Evolutionary conservation across 495 filamentous ascomycete genomes (phyloP).

Genomic region (Daldinia childiae): DNA sequence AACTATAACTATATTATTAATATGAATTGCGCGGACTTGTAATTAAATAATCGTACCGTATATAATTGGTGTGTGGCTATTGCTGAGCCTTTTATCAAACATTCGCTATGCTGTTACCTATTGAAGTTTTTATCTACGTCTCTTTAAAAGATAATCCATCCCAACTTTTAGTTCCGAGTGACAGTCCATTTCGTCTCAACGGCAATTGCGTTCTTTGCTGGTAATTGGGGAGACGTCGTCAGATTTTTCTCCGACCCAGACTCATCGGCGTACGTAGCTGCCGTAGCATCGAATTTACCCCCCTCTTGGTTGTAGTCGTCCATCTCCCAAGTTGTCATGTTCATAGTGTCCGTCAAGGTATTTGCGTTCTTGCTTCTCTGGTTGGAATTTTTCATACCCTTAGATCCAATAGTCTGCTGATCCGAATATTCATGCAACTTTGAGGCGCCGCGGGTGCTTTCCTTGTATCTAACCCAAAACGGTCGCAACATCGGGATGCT

Average conservation of each 20-base stretch:
- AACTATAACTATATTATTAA: background rate
- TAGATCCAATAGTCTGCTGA: constrained; percentile 7
- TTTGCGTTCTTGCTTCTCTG: constrained; percentile 11
- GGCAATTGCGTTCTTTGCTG: background rate
- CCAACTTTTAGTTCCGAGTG: constrained; percentile 11
- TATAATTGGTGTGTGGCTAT: background rate
- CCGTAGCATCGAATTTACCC: constrained; percentile 2
- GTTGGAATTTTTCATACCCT: background rate
- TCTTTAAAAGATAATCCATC: background rate
- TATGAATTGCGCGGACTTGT: background rate
- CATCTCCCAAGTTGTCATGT: constrained; percentile 25
- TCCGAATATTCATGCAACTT: constrained; percentile 19
- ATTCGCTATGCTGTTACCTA: background rate
- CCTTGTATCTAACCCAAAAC: constrained; percentile 19
- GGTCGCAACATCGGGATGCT: constrained; percentile 36
- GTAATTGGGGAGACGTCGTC: background rate
- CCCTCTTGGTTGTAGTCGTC: constrained; percentile 10
- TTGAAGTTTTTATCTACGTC: background rate
- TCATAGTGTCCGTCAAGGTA: background rate
- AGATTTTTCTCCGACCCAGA: constrained; percentile 27
- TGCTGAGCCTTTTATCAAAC: background rate
- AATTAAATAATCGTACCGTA: background rate
- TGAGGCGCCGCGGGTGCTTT: constrained; percentile 20
- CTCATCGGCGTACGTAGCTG: constrained; percentile 12
- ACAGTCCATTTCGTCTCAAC: constrained; percentile 24